A percentile compares a stretch with the other conserved stretches of the same genome.
phyloP scores from a whole-genome alignment of 2,329 filamentous ascomycete genomes.

The Paecilomyces dactylethromorphus region DNA sequence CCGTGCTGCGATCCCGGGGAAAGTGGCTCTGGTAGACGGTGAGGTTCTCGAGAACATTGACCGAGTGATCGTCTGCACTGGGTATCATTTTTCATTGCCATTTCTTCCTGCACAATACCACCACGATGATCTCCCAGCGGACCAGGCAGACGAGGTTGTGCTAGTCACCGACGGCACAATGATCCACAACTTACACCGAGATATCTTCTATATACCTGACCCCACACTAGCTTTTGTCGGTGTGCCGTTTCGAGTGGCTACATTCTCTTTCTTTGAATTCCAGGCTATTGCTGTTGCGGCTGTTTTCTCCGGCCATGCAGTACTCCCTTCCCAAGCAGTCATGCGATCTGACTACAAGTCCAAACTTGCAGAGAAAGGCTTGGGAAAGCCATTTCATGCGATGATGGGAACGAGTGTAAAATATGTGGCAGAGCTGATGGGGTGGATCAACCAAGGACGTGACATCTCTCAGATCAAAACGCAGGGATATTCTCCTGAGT shows the following conservation, averaged over 20 bases:
- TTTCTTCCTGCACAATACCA: slow-evolving; percentile 53
- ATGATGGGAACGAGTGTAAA: too few species aligned
- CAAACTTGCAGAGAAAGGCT: too few species aligned
- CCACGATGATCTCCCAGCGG: slow-evolving; percentile 46
- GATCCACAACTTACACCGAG: slow-evolving; percentile 61
- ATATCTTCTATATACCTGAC: slow-evolving; percentile 66
- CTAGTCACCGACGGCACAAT: slow-evolving; percentile 60
- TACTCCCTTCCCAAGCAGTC: slow-evolving; percentile 38
- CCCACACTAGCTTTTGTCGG: slow-evolving; percentile 59
- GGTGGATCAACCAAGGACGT: too few species aligned
- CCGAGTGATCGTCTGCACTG: slow-evolving; percentile 58
- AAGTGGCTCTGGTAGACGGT: slow-evolving; percentile 51
- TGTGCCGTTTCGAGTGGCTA: slow-evolving; percentile 59
- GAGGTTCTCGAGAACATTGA: slow-evolving; percentile 50
- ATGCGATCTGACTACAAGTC: not conserved
- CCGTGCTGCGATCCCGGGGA: slow-evolving; percentile 46
- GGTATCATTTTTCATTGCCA: slow-evolving; percentile 63
- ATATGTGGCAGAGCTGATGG: too few species aligned
- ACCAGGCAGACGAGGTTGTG: too few species aligned
- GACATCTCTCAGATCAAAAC: too few species aligned
- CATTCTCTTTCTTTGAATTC: slow-evolving; percentile 64
- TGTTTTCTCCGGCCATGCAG: slow-evolving; percentile 47
- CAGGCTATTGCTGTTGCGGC: slow-evolving; percentile 58
- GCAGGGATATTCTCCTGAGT: too few species aligned
- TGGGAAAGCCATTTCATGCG: too few species aligned